Percentiles rank a stretch among this genome's conserved stretches.
These are phyloP conservation scores for Juncus inflexus DNA, from an alignment of 176 grass and related monocot genomes.

Conservation along the genomic window DNA sequence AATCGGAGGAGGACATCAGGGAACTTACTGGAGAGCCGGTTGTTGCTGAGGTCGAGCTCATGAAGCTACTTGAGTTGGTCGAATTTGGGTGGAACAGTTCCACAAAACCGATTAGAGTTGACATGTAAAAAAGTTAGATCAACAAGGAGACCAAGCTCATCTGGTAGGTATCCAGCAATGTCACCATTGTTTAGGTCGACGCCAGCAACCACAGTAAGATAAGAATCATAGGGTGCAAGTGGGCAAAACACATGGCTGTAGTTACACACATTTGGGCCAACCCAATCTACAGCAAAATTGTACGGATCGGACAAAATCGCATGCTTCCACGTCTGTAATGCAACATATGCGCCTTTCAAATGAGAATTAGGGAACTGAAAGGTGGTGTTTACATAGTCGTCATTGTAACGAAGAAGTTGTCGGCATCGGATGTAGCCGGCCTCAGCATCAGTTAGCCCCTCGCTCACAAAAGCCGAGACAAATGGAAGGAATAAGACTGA, in stretches of 20 bases:
- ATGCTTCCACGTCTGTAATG: slow-evolving; percentile 45
- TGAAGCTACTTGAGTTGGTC: slow-evolving; percentile 40
- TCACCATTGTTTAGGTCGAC: slow-evolving; percentile 57
- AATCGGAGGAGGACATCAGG: slow-evolving; percentile 24
- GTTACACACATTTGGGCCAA: slow-evolving; percentile 40
- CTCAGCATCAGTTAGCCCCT: background rate
- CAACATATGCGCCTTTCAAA: slow-evolving; percentile 35
- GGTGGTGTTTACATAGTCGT: background rate
- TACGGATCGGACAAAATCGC: slow-evolving; percentile 59
- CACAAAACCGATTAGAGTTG: slow-evolving; percentile 23
- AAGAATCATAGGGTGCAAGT: slow-evolving; percentile 14
- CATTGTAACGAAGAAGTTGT: background rate
- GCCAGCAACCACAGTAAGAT: slow-evolving; percentile 32
- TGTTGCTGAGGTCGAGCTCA: slow-evolving; percentile 74
- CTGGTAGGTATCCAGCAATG: slow-evolving; percentile 41
- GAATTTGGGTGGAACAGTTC: slow-evolving; percentile 32
- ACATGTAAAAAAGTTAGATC: slow-evolving; percentile 22
- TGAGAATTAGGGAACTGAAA: slow-evolving; percentile 28
- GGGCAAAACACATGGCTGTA: slow-evolving; percentile 59
- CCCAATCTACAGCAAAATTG: slow-evolving; percentile 54
- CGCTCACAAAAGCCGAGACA: background rate
- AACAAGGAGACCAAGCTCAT: slow-evolving; percentile 11
- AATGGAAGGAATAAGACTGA: background rate
- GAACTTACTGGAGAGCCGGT: slow-evolving; percentile 44
- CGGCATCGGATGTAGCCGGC: background rate